Evolutionary conservation across 306 rosid species (phyloP).

Genomic region (Fagus sylvatica): DNA sequence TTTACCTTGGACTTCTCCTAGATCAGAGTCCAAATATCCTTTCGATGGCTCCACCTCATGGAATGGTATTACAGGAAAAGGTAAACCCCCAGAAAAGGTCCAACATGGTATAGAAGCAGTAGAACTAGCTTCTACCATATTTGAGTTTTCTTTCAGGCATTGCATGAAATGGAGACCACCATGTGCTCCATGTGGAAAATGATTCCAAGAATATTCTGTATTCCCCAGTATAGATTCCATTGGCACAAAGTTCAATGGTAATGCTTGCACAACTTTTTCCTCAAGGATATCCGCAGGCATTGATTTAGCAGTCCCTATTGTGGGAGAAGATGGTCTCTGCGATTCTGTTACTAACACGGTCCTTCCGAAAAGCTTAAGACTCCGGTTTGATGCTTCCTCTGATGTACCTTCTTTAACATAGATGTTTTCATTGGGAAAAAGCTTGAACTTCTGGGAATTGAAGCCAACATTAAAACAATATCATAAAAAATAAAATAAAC

Average conservation of each 20-base stretch:
- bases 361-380: slow-evolving; percentile 75
- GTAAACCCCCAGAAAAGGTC: slow-evolving; percentile 28
- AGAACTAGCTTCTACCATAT: slow-evolving; percentile 22
- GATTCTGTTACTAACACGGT: slow-evolving; percentile 53
- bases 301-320: slow-evolving; percentile 26
- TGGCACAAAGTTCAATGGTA: background rate
- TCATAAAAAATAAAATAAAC: background rate
- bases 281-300: slow-evolving; percentile 6
- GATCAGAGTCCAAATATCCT: slow-evolving; percentile 23
- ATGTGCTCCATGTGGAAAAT: slow-evolving; percentile 11
- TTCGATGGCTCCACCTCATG: slow-evolving; percentile 20
- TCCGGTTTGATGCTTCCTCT: slow-evolving; percentile 42
- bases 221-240: slow-evolving; percentile 13
- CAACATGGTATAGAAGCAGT: slow-evolving; percentile 41
- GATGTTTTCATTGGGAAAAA: slow-evolving; percentile 30
- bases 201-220: slow-evolving; percentile 22
- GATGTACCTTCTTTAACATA: slow-evolving; percentile 33
- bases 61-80: slow-evolving; percentile 28
- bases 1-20: slow-evolving; percentile 30
- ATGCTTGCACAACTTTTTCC: slow-evolving; percentile 13
- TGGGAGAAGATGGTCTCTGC: slow-evolving; percentile 31
- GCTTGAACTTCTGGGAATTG: slow-evolving; percentile 47
- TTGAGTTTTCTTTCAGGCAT: slow-evolving; percentile 34
- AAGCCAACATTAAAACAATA: slow-evolving; percentile 22
- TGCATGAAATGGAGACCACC: slow-evolving; percentile 29